These are phyloP conservation scores for Phanerochaete sordida DNA, from an alignment of 768 basidiomycete species.

Conservation along the genomic window DNA sequence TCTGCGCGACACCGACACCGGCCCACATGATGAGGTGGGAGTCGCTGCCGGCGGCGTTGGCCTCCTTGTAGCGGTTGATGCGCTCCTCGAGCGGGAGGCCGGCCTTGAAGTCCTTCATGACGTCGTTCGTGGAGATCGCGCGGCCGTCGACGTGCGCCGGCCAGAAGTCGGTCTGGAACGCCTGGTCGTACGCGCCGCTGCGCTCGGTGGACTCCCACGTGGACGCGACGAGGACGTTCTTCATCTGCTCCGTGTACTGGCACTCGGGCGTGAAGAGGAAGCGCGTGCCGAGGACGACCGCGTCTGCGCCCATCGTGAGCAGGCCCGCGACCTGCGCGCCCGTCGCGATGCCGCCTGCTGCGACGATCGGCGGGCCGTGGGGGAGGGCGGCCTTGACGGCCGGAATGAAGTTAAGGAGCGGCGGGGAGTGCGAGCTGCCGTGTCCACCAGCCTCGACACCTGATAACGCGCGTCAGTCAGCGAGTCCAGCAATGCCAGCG, in stretches of 20 bases:
- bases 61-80: constrained; percentile 11
- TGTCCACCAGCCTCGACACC: constrained; percentile 84
- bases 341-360: constrained; percentile 69
- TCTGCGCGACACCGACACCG: constrained; percentile 15
- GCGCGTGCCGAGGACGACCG: constrained; percentile 71
- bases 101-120: constrained; percentile 43
- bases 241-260: constrained; percentile 31
- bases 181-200: constrained; percentile 32
- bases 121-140: constrained; percentile 48
- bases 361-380: constrained; percentile 53
- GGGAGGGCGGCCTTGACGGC: constrained; percentile 44
- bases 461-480: constrained; percentile 24
- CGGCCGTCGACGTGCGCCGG: constrained; percentile 40
- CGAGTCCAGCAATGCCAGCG: neutral
- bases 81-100: constrained; percentile 15
- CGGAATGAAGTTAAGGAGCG: constrained; percentile 60
- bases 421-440: constrained; percentile 53
- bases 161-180: constrained; percentile 31
- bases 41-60: constrained; percentile 8
- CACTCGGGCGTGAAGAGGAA: constrained; percentile 70
- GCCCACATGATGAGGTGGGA: constrained; percentile 17
- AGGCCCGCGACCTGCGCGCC: constrained; percentile 64
- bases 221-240: constrained; percentile 30
- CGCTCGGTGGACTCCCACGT: constrained; percentile 26
- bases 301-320: constrained; percentile 65